phyloP scores from a whole-genome alignment of 805 yeast species.

The Metschnikowia henanensis region DNA sequence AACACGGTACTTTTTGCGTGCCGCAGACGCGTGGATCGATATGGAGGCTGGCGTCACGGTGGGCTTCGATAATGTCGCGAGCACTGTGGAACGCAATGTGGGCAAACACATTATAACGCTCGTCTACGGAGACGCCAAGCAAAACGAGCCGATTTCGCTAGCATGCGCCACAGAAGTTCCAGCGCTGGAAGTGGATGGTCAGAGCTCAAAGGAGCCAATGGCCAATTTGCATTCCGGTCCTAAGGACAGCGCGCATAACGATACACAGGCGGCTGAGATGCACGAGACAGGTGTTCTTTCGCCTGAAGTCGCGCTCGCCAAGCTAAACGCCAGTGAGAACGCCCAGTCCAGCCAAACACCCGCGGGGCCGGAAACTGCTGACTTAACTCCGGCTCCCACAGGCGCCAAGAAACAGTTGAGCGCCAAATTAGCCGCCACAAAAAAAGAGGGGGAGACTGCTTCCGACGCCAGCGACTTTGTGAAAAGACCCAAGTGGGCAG shows the following conservation, averaged over 20 bases:
- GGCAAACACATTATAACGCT: slow-evolving; percentile 17
- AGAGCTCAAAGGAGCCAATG: neutral
- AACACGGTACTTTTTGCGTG: slow-evolving; percentile 23
- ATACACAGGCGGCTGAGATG: neutral
- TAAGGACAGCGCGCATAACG: neutral
- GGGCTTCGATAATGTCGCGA: slow-evolving; percentile 15
- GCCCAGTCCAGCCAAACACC: neutral
- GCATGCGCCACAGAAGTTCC: neutral
- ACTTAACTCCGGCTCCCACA: no score
- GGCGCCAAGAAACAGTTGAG: no score
- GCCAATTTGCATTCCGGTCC: neutral
- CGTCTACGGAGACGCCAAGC: slow-evolving; percentile 12
- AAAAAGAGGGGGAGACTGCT: no score
- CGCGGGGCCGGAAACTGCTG: no score
- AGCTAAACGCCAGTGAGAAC: neutral
- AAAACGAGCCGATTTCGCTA: neutral
- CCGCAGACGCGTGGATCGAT: slow-evolving; percentile 12
- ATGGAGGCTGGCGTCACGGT: slow-evolving; percentile 15
- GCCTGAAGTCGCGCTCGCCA: neutral
- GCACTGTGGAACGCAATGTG: slow-evolving; percentile 6
- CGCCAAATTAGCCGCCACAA: no score
- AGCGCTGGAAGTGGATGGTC: neutral
- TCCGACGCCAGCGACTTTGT: neutral
- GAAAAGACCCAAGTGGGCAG: slow-evolving; percentile 7
- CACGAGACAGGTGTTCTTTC: neutral